Evolutionary conservation across 2,329 filamentous ascomycete genomes (phyloP).

Genomic region (Trichoderma afroharzianum): DNA sequence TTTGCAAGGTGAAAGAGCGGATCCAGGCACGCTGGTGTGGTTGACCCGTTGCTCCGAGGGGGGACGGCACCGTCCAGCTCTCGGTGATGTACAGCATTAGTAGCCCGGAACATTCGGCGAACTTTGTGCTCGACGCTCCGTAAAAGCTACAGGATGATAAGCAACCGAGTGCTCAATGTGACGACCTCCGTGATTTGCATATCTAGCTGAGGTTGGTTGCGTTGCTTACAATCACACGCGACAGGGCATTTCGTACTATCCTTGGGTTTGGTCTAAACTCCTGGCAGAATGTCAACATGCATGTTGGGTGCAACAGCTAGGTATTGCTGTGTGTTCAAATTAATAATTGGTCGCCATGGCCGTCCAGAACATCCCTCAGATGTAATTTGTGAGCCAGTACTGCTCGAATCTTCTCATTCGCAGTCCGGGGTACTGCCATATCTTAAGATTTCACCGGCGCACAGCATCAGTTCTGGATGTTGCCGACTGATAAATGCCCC

Average conservation of each 20-base stretch:
- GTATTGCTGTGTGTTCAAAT: background rate
- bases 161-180: background rate
- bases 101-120: slow-evolving; percentile 10
- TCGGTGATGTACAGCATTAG: background rate
- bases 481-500: background rate
- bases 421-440: background rate
- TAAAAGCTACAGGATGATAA: background rate
- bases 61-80: background rate
- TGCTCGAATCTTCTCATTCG: background rate
- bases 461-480: background rate
- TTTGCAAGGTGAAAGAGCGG: background rate
- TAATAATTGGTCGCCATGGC: background rate
- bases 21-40: background rate
- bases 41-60: background rate
- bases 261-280: background rate
- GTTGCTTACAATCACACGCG: background rate
- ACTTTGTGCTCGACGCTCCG: background rate
- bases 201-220: background rate
- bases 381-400: background rate
- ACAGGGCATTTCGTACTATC: background rate
- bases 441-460: background rate
- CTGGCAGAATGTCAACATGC: background rate
- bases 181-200: background rate
- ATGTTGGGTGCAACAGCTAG: background rate
- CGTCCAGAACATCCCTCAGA: background rate